Evolutionary conservation across 495 filamentous ascomycete genomes (phyloP).

Genomic region (Neurospora tetraspora): DNA sequence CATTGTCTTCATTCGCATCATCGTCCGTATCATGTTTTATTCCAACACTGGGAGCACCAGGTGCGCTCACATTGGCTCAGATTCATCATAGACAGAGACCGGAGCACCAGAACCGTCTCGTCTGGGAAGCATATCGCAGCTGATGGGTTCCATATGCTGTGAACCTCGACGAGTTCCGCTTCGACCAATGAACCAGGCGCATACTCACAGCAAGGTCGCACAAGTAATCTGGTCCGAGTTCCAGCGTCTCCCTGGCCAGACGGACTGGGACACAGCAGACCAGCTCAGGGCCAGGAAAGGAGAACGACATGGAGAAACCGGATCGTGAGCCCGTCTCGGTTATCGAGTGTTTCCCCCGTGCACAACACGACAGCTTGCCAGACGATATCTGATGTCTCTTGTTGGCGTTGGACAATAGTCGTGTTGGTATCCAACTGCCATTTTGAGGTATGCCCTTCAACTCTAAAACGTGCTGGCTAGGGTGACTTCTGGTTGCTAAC

Average conservation of each 20-base stretch:
- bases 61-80: neutral
- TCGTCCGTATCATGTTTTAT: neutral
- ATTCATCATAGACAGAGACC: neutral
- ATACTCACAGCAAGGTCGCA: conserved; percentile 9
- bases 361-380: neutral
- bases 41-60: neutral
- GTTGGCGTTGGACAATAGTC: neutral
- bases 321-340: neutral
- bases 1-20: neutral
- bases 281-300: neutral
- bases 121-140: conserved; percentile 10
- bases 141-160: conserved; percentile 16
- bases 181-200: conserved; percentile 14
- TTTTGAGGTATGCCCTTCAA: neutral
- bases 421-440: neutral
- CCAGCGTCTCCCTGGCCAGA: conserved; percentile 5
- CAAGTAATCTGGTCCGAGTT: conserved; percentile 18
- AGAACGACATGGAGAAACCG: neutral
- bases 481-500: neutral
- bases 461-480: neutral
- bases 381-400: neutral
- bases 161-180: conserved; percentile 13
- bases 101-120: conserved; percentile 8
- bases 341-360: neutral
- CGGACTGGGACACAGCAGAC: neutral